Base-by-base conservation (phyloP, 257 asterid genomes). In the Solanum bukasovii region DNA sequence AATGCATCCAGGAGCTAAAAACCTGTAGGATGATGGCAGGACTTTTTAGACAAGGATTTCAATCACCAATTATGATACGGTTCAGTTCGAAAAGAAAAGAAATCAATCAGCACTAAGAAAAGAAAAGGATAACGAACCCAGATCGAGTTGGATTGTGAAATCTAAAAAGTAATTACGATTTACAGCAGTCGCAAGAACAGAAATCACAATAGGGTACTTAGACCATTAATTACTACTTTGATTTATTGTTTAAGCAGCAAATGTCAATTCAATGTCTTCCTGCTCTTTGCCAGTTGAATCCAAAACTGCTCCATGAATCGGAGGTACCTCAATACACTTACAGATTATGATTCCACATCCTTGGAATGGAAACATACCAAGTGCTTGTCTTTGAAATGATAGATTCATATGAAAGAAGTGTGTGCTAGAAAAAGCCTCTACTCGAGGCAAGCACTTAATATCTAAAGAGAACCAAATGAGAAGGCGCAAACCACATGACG, bases 1-100 rank as follows among this genome's bases (percentile, higher is more conserved):
- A 95, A 91, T 94, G 98, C 99, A 95, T 96, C 98, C 99, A 96
- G 89, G 99, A 96, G 95, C 93, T 90, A 88, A 96, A 96, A 88
- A 94, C 99, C 99, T 96, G 96, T 59, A 87, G 84, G 59, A 74
- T 12, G 89, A 49, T 49, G 44, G 20, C 70, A 44, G 65, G 40
- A 78, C 84, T 3, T 79, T 79, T 78, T 79, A 79, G 67, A 79
- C 38, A 27, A 25, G 38, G 85, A 29, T 79, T 81, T 25, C 70
- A 81, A 46, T 9, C 6, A 29, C 85, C 85, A 81, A 81, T 1
- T 81, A 46, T 6, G 14, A 81, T 46, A 29, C 9, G 20, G 42
- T 34, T 29, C 70, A 49, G 29, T 18, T 46, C 7, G 68, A 81
- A 79, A 9, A 31, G 31, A 81, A 44, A 49, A 46, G 3, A 81